Conservation (phyloP, 257 asterid genomes). For the Fraxinus excelsior region DNA sequence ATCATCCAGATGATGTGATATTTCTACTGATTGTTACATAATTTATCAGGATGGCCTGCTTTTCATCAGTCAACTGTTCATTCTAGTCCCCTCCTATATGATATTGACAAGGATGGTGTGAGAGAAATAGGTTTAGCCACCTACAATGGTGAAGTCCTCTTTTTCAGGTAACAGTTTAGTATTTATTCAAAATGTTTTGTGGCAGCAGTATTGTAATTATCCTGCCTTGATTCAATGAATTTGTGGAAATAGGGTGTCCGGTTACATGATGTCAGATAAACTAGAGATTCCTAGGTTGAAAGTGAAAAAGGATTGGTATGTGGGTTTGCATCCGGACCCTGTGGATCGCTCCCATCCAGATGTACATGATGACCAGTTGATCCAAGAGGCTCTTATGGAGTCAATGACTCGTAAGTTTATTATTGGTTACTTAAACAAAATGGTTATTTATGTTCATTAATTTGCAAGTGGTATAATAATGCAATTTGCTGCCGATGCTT, state of each 20-base stretch:
- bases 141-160: constrained; percentile 93
- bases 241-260: constrained; percentile 69
- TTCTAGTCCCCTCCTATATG: constrained; percentile 91
- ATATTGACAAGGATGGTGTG: constrained; percentile 97
- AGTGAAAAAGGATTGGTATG: constrained; percentile 94
- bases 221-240: constrained; percentile 20
- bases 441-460: not conserved
- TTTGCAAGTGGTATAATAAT: not conserved
- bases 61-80: constrained; percentile 98
- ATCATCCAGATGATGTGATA: constrained; percentile 11
- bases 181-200: constrained; percentile 15
- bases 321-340: constrained; percentile 83
- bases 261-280: constrained; percentile 91
- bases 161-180: constrained; percentile 71
- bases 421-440: constrained; percentile 7
- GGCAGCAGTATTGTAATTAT: not conserved
- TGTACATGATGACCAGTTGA: constrained; percentile 76
- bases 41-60: constrained; percentile 93
- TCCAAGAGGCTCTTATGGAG: constrained; percentile 61
- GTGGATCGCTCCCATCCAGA: constrained; percentile 94
- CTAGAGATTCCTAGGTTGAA: constrained; percentile 84
- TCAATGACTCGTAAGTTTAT: constrained; percentile 55
- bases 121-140: constrained; percentile 95
- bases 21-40: constrained; percentile 21
- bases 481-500: not conserved